Conservation (phyloP, 2,329 filamentous ascomycete genomes). For the Metarhizium rileyi region DNA sequence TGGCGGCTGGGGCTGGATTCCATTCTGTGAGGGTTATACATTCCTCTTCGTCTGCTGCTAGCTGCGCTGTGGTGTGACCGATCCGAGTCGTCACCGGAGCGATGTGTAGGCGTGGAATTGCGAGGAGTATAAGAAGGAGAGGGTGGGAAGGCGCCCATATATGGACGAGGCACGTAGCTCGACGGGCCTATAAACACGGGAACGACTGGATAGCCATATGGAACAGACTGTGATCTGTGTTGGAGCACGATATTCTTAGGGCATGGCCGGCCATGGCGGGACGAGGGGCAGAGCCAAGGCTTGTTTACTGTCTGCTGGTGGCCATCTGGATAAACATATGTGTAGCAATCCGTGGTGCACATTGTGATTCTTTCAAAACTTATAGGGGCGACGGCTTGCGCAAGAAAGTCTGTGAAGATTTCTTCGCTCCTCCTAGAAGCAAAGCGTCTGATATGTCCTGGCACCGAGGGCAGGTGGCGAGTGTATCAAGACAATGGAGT, state of each 20-base stretch:
- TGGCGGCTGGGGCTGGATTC: constrained; percentile 22
- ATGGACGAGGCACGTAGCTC: constrained; percentile 7
- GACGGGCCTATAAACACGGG: constrained; percentile 4
- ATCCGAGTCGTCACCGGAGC: constrained; percentile 28
- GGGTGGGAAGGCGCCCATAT: constrained; percentile 27
- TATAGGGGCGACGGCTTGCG: not conserved
- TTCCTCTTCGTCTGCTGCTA: constrained; percentile 22
- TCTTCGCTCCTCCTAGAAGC: too few relatives aligned
- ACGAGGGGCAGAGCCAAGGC: constrained; percentile 27
- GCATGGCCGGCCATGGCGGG: constrained; percentile 33
- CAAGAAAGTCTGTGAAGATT: too few relatives aligned
- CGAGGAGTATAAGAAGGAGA: constrained; percentile 28
- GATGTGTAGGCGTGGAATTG: constrained; percentile 22
- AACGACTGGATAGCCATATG: constrained; percentile 18
- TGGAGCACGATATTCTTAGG: constrained; percentile 28
- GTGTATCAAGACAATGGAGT: too few relatives aligned
- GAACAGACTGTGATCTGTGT: constrained; percentile 28
- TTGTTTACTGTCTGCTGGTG: constrained; percentile 24
- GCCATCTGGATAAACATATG: constrained; percentile 37
- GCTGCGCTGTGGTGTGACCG: constrained; percentile 22
- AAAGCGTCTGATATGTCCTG: too few relatives aligned
- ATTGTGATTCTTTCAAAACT: constrained; percentile 27
- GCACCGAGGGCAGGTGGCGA: too few relatives aligned
- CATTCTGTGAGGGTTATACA: constrained; percentile 28
- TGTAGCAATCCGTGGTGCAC: constrained; percentile 40